Evolutionary conservation across 148 eudicot genomes (phyloP).

Genomic region (Spergularia bocconei): DNA sequence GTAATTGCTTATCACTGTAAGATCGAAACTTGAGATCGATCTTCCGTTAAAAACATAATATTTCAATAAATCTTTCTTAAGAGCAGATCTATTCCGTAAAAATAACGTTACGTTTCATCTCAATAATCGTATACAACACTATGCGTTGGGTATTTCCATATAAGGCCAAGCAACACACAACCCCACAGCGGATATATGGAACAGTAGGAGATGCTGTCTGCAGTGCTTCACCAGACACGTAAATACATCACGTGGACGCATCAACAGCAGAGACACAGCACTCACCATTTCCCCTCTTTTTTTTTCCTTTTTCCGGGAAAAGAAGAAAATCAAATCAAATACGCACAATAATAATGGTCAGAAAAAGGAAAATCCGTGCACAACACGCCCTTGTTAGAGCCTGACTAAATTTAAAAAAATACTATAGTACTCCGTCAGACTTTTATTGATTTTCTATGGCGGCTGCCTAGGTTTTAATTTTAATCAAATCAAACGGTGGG

Average conservation of each 20-base stretch:
- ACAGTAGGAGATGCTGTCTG: neutral
- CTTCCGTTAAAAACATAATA: no score
- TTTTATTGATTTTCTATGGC: conserved; percentile 17
- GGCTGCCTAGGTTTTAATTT: conserved; percentile 21
- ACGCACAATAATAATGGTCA: no score
- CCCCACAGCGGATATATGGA: neutral
- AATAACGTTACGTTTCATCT: no score
- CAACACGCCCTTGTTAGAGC: neutral
- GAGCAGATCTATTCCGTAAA: no score
- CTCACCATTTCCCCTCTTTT: no score
- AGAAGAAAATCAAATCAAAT: no score
- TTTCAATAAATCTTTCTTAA: no score
- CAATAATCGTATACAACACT: no score
- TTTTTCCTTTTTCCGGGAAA: no score
- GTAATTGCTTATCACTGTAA: no score
- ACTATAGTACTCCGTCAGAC: neutral
- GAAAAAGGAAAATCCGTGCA: no score
- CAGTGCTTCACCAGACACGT: conserved; percentile 1
- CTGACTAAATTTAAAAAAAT: neutral
- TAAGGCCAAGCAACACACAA: neutral
- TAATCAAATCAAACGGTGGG: neutral
- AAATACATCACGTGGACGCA: conserved; percentile 17
- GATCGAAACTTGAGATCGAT: no score
- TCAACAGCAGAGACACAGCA: neutral
- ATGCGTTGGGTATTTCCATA: neutral